Evolutionary conservation across 1,139 yeast genomes (phyloP).

Genomic region (Saccharomycopsis phalli): DNA sequence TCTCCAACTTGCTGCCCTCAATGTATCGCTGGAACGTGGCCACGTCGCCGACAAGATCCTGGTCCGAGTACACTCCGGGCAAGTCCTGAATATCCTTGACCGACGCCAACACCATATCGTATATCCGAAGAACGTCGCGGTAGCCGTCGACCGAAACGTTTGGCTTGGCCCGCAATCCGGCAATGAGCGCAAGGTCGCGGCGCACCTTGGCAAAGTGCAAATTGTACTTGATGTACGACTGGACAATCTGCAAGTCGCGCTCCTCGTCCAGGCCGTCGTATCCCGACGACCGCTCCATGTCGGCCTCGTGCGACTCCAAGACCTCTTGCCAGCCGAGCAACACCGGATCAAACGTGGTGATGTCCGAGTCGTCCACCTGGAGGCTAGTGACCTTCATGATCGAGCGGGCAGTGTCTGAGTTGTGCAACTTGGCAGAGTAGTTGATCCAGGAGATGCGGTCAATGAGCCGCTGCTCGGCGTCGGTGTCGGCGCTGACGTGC

Average conservation of each 20-base stretch:
- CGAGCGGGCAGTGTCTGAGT: constrained; percentile 64
- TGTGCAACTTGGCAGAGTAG: constrained; percentile 59
- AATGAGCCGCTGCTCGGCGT: constrained; percentile 25
- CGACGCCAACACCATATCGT: constrained; percentile 40
- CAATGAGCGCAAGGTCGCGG: constrained; percentile 49
- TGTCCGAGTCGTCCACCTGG: constrained; percentile 25
- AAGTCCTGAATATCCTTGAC: constrained; percentile 57
- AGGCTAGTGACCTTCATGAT: constrained; percentile 28
- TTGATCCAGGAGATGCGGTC: constrained; percentile 57
- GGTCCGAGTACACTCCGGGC: constrained; percentile 89
- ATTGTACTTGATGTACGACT: constrained; percentile 68
- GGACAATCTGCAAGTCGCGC: constrained; percentile 67
- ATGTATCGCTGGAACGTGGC: constrained; percentile 42
- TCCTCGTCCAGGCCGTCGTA: constrained; percentile 38
- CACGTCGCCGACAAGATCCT: constrained; percentile 49
- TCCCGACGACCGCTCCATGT: constrained; percentile 35
- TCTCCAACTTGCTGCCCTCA: constrained; percentile 34
- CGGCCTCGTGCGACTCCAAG: constrained; percentile 40
- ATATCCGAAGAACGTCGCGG: constrained; percentile 42
- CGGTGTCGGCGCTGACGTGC: constrained; percentile 26
- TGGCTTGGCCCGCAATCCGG: constrained; percentile 29
- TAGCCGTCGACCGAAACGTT: constrained; percentile 29
- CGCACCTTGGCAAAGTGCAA: constrained; percentile 56
- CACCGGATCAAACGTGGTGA: constrained; percentile 37
- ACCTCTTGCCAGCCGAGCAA: constrained; percentile 51